These are phyloP conservation scores for Mortierella sp. DNA, from an alignment of 371 early-diverging fungal genomes.

Conservation along the genomic window DNA sequence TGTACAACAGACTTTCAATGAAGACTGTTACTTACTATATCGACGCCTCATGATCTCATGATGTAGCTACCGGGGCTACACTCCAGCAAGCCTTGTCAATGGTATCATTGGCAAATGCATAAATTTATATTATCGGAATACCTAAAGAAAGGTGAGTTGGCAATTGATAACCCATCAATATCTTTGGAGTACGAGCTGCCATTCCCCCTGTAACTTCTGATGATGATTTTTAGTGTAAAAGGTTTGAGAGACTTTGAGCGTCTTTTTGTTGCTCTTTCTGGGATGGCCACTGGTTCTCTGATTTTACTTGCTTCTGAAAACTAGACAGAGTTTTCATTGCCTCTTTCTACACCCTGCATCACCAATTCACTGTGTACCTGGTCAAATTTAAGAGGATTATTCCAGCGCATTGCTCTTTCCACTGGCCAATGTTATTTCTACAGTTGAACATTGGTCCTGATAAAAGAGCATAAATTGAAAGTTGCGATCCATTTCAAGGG, in stretches of 20 bases:
- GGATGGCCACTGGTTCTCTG: background rate
- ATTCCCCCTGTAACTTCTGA: constrained; percentile 9
- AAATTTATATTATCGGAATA: background rate
- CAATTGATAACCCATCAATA: background rate
- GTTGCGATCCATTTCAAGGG: constrained; percentile 32
- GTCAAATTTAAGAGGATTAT: background rate
- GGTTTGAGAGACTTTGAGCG: constrained; percentile 39
- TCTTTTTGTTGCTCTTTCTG: background rate
- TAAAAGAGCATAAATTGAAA: constrained; percentile 27
- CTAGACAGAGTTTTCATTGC: background rate
- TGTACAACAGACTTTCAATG: too few relatives aligned
- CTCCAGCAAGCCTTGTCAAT: constrained; percentile 51
- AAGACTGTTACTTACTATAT: background rate
- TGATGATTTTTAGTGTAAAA: constrained; percentile 57
- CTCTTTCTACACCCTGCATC: background rate
- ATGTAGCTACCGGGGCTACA: constrained; percentile 47
- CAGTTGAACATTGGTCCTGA: constrained; percentile 21
- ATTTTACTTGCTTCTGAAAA: background rate
- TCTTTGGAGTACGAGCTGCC: background rate
- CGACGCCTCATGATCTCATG: background rate
- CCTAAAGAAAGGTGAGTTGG: constrained; percentile 12
- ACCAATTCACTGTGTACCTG: background rate
- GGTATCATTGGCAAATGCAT: constrained; percentile 37
- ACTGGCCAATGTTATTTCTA: constrained; percentile 12
- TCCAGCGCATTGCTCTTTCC: constrained; percentile 29